Percentiles rank a stretch among this genome's conserved stretches.
These are phyloP conservation scores for Biancaea sappan DNA, from an alignment of 306 rosid species.

Conservation along the genomic window DNA sequence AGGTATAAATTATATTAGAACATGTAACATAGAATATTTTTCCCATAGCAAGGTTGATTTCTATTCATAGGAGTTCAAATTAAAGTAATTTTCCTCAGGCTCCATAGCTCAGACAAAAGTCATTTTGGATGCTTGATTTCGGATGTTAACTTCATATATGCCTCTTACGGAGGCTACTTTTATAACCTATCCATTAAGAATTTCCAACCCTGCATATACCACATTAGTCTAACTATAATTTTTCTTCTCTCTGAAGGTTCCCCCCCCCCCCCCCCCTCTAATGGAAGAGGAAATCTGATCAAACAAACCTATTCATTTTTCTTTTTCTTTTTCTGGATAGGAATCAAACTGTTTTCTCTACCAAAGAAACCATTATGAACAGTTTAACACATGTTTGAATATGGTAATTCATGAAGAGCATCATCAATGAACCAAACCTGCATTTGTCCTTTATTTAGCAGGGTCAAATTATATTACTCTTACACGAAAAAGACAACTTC, in stretches of 20 bases:
- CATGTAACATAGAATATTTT: background rate
- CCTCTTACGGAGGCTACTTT: background rate
- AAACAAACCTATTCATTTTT: too few relatives aligned
- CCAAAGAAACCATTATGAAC: background rate
- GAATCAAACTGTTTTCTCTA: background rate
- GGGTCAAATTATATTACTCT: too few relatives aligned
- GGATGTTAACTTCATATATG: background rate
- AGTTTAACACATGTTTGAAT: too few relatives aligned
- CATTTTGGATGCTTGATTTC: background rate
- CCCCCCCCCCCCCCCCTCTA: too few relatives aligned
- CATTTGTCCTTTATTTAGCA: too few relatives aligned
- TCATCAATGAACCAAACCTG: background rate
- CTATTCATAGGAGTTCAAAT: background rate
- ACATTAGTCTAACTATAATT: background rate
- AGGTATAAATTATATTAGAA: background rate
- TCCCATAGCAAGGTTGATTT: background rate
- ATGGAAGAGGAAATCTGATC: too few relatives aligned
- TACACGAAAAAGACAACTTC: too few relatives aligned
- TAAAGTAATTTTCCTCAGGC: background rate
- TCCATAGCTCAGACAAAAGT: background rate
- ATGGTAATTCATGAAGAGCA: background rate
- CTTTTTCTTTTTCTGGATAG: too few relatives aligned
- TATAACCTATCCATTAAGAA: background rate
- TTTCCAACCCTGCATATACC: background rate
- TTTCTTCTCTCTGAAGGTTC: too few relatives aligned